These are phyloP conservation scores for Parastagonospora nodorum DNA, from an alignment of 2,329 filamentous ascomycete species.

Conservation along the genomic window DNA sequence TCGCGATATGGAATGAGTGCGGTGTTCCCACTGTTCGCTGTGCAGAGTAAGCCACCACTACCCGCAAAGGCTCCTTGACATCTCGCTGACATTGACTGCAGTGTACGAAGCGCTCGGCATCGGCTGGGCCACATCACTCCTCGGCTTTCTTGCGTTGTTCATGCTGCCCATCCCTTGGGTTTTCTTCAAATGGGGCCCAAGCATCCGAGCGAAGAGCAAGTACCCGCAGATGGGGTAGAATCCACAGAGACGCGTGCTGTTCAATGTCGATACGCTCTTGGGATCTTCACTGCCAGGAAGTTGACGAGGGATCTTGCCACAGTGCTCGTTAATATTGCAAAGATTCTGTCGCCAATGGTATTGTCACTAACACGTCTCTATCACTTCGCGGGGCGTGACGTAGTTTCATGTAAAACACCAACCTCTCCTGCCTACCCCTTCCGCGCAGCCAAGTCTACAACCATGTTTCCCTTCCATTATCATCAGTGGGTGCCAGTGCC, in stretches of 20 bases:
- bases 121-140: slow-evolving; percentile 47
- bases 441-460: too few relatives aligned
- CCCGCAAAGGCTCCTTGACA: neutral
- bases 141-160: slow-evolving; percentile 46
- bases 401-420: too few relatives aligned
- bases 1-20: slow-evolving; percentile 45
- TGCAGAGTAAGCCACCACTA: slow-evolving; percentile 34
- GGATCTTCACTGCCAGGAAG: neutral
- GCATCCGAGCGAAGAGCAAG: slow-evolving; percentile 28
- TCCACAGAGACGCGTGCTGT: too few relatives aligned
- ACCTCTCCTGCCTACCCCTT: too few relatives aligned
- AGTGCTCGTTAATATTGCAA: too few relatives aligned
- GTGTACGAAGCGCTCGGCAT: slow-evolving; percentile 43
- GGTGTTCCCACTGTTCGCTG: slow-evolving; percentile 44
- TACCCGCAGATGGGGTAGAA: slow-evolving; percentile 15
- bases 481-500: too few relatives aligned
- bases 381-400: too few relatives aligned
- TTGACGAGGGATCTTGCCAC: too few relatives aligned
- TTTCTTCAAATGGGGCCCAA: slow-evolving; percentile 32
- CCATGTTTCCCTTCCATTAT: too few relatives aligned
- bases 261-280: neutral
- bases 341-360: too few relatives aligned
- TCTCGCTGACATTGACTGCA: slow-evolving; percentile 5
- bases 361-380: too few relatives aligned
- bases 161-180: slow-evolving; percentile 39